Evolutionary conservation across 2,329 filamentous ascomycete genomes (phyloP).

Genomic region (Fusarium floridanum): DNA sequence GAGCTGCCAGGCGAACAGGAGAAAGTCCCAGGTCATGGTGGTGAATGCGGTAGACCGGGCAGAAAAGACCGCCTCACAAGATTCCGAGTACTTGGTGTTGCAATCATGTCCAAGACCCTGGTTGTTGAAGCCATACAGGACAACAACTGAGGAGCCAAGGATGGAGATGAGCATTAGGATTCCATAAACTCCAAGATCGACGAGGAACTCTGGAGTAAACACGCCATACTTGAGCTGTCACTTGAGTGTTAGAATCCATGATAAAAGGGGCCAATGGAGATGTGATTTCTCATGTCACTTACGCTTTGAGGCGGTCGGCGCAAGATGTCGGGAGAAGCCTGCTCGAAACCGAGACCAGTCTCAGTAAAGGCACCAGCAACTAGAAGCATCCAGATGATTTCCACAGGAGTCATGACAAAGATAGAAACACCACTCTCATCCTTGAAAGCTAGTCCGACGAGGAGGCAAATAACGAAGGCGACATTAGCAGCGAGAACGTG

Average conservation of each 20-base stretch:
- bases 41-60: constrained; percentile 76
- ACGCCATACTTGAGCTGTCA: constrained; percentile 62
- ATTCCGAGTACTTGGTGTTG: constrained; percentile 64
- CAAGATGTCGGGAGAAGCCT: constrained; percentile 75
- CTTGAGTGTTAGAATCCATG: neutral
- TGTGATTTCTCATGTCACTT: constrained; percentile 5
- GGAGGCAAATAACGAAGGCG: constrained; percentile 73
- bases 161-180: constrained; percentile 73
- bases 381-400: constrained; percentile 83
- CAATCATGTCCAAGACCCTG: constrained; percentile 71
- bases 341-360: constrained; percentile 79
- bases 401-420: constrained; percentile 77
- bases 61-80: constrained; percentile 71
- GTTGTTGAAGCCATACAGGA: constrained; percentile 67
- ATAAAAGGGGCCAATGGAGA: too few species aligned
- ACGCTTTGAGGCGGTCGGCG: constrained; percentile 65
- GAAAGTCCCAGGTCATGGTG: constrained; percentile 75
- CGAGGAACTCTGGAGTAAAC: constrained; percentile 73
- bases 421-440: constrained; percentile 73
- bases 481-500: constrained; percentile 76
- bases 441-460: constrained; percentile 78
- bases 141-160: constrained; percentile 68
- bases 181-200: constrained; percentile 74
- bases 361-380: constrained; percentile 78
- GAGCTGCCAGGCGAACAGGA: constrained; percentile 79